Evolutionary conservation across 352 stramenopile species (phyloP).

Genomic region (Phytophthora macrochlamydospora): DNA sequence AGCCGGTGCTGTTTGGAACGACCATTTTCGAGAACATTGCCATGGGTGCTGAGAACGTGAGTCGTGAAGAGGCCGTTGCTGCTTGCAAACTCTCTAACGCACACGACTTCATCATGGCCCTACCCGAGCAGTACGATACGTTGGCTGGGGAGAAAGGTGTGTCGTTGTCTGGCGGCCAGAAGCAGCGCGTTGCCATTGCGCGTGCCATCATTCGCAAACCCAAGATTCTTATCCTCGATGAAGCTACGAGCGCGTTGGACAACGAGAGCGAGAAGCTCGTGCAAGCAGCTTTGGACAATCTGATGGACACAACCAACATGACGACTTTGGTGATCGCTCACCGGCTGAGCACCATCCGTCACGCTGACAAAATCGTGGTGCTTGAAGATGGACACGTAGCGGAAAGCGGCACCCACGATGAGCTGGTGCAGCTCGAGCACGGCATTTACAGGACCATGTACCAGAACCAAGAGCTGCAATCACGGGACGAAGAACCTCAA

Average conservation of each 20-base stretch:
- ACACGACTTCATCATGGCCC: slow-evolving; percentile 60
- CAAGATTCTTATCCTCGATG: slow-evolving; percentile 72
- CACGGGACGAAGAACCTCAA: neutral
- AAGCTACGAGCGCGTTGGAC: slow-evolving; percentile 53
- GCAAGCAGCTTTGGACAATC: slow-evolving; percentile 13
- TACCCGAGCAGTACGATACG: slow-evolving; percentile 89
- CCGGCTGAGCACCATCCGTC: slow-evolving; percentile 76
- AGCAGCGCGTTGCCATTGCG: slow-evolving; percentile 39
- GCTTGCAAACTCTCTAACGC: slow-evolving; percentile 49
- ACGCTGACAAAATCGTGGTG: slow-evolving; percentile 20
- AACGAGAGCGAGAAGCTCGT: slow-evolving; percentile 34
- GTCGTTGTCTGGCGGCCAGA: slow-evolving; percentile 40
- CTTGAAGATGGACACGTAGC: neutral
- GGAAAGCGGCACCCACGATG: neutral
- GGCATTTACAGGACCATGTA: neutral
- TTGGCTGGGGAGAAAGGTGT: slow-evolving; percentile 38
- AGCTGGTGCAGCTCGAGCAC: neutral
- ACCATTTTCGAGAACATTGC: slow-evolving; percentile 89
- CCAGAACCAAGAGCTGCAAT: neutral
- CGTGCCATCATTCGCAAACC: slow-evolving; percentile 76
- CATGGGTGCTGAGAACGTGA: neutral
- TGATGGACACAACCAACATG: slow-evolving; percentile 39
- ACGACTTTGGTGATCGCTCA: slow-evolving; percentile 91
- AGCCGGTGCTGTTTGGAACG: slow-evolving; percentile 80
- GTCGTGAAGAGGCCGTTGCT: slow-evolving; percentile 59